phyloP scores from a whole-genome alignment of 805 yeast genomes.

The Maudiozyma saulgeensis region DNA sequence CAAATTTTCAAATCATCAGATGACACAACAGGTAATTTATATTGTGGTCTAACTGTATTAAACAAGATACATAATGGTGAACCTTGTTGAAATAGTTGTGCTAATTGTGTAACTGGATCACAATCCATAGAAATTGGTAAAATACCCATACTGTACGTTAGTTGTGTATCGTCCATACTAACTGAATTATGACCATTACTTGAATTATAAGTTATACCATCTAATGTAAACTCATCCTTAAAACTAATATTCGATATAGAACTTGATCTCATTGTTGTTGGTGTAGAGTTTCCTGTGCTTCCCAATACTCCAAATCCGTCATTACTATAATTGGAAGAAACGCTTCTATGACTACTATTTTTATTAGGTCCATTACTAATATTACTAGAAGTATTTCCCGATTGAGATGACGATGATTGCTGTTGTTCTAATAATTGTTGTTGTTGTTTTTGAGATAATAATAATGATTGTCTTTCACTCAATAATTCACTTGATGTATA shows the following conservation, averaged over 20 bases:
- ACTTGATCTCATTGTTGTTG: slow-evolving; percentile 26
- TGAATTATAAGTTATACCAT: slow-evolving; percentile 19
- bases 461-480: slow-evolving; percentile 61
- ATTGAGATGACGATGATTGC: background rate
- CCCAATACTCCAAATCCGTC: slow-evolving; percentile 5
- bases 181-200: slow-evolving; percentile 10
- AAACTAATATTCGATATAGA: slow-evolving; percentile 28
- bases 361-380: slow-evolving; percentile 5
- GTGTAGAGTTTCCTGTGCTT: slow-evolving; percentile 5
- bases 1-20: slow-evolving; percentile 78
- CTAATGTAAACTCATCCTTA: slow-evolving; percentile 25
- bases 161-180: slow-evolving; percentile 27
- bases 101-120: slow-evolving; percentile 88
- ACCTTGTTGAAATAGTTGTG: slow-evolving; percentile 86
- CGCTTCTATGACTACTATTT: slow-evolving; percentile 12
- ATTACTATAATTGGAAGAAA: slow-evolving; percentile 12
- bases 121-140: slow-evolving; percentile 63
- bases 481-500: slow-evolving; percentile 55
- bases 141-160: slow-evolving; percentile 68
- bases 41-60: slow-evolving; percentile 55
- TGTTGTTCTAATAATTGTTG: slow-evolving; percentile 12
- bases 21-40: slow-evolving; percentile 52
- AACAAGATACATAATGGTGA: slow-evolving; percentile 81
- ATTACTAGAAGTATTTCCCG: background rate
- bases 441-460: slow-evolving; percentile 34